These are phyloP conservation scores for Aspergillus versicolor DNA, from an alignment of 2,329 filamentous ascomycete species.

Conservation along the genomic window DNA sequence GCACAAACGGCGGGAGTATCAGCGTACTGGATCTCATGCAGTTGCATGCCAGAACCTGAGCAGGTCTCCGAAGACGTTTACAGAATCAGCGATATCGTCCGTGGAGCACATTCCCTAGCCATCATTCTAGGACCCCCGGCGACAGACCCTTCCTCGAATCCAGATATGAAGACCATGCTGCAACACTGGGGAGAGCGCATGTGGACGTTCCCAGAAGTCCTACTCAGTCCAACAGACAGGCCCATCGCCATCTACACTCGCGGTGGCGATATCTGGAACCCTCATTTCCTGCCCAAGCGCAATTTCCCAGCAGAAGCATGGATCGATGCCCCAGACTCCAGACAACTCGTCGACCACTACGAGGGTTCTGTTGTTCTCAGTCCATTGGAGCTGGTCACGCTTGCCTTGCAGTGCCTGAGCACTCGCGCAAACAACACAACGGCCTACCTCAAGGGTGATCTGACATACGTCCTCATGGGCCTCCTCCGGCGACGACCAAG, in stretches of 20 bases:
- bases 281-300: neutral
- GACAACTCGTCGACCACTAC: slow-evolving; percentile 49
- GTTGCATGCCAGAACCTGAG: neutral
- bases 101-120: neutral
- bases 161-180: slow-evolving; percentile 23
- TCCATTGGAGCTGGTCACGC: slow-evolving; percentile 43
- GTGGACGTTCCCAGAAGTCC: slow-evolving; percentile 49
- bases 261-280: neutral
- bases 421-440: slow-evolving; percentile 34
- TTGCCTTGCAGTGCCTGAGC: slow-evolving; percentile 43
- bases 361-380: slow-evolving; percentile 43
- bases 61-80: neutral
- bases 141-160: neutral
- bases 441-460: slow-evolving; percentile 39
- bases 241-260: slow-evolving; percentile 36
- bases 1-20: neutral
- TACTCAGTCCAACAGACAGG: slow-evolving; percentile 29
- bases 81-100: neutral
- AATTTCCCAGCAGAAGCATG: slow-evolving; percentile 27
- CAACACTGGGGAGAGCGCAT: slow-evolving; percentile 47
- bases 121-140: neutral
- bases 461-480: slow-evolving; percentile 50
- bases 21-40: neutral
- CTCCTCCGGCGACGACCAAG: slow-evolving; percentile 42
- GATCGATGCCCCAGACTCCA: slow-evolving; percentile 39